Conservation (phyloP, 495 filamentous ascomycete genomes). For the Aspergillus hancockii region DNA sequence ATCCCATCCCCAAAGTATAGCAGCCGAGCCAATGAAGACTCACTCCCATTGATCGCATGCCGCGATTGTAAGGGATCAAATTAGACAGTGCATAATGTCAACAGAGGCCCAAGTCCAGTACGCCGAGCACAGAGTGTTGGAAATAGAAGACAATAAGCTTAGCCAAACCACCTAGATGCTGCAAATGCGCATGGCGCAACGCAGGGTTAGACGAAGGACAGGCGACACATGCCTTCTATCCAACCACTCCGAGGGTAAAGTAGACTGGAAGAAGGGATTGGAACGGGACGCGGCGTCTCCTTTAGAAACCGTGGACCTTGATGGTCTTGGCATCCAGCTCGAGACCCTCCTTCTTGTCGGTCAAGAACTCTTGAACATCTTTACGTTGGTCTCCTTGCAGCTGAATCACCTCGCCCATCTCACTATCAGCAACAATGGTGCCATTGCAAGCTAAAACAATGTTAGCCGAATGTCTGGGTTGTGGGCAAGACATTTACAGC, state of each 20-base stretch:
- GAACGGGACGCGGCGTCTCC: slow-evolving; percentile 44
- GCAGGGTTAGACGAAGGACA: slow-evolving; percentile 26
- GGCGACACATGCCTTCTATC: slow-evolving; percentile 35
- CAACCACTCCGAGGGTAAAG: slow-evolving; percentile 40
- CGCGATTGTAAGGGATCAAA: slow-evolving; percentile 21
- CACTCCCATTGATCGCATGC: slow-evolving; percentile 27
- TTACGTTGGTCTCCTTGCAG: slow-evolving; percentile 98
- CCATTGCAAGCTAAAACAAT: slow-evolving; percentile 88
- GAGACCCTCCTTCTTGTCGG: slow-evolving; percentile 89
- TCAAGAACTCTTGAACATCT: slow-evolving; percentile 96
- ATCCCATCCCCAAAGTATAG: slow-evolving; percentile 40
- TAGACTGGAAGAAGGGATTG: slow-evolving; percentile 46
- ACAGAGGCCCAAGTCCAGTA: slow-evolving; percentile 40
- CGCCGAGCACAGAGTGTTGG: slow-evolving; percentile 34
- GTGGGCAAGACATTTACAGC: neutral
- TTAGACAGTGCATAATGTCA: slow-evolving; percentile 32
- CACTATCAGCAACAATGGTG: slow-evolving; percentile 94
- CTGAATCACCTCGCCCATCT: slow-evolving; percentile 99
- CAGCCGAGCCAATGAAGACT: slow-evolving; percentile 31
- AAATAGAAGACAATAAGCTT: slow-evolving; percentile 27
- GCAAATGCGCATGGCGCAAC: slow-evolving; percentile 23
- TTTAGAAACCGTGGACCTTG: slow-evolving; percentile 72
- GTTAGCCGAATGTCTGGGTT: slow-evolving; percentile 20
- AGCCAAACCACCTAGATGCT: slow-evolving; percentile 21
- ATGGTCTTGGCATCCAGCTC: slow-evolving; percentile 94